Evolutionary conservation across 1,284 basidiomycete species (phyloP).

Genomic region (Pyrrhoderma noxium): DNA sequence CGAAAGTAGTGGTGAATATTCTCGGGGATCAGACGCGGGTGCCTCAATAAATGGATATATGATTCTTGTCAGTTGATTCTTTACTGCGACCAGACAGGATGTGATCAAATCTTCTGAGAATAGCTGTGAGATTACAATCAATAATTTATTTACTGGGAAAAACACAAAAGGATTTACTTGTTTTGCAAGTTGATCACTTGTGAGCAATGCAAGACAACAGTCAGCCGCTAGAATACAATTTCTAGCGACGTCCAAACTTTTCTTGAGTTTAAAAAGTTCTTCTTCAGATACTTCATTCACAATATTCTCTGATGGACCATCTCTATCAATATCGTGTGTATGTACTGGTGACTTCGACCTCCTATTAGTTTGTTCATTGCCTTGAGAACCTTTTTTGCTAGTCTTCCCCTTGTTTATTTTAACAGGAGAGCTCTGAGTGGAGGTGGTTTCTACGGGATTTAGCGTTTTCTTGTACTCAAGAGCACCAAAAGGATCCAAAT

Average conservation of each 20-base stretch:
- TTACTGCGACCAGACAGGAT: constrained; percentile 66
- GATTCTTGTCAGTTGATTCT: constrained; percentile 72
- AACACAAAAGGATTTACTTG: constrained; percentile 42
- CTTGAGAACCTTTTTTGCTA: neutral
- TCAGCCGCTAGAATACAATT: constrained; percentile 77
- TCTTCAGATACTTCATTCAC: constrained; percentile 35
- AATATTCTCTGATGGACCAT: constrained; percentile 20
- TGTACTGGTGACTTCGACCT: constrained; percentile 1
- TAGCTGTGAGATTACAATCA: constrained; percentile 37
- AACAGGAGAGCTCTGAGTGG: constrained; percentile 22
- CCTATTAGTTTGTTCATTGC: neutral
- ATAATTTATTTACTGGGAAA: neutral
- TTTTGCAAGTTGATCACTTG: constrained; percentile 73
- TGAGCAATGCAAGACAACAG: constrained; percentile 71
- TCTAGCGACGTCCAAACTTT: constrained; percentile 47
- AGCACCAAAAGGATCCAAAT: constrained; percentile 59
- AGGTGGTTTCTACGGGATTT: constrained; percentile 12
- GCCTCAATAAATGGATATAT: constrained; percentile 87
- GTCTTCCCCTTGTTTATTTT: constrained; percentile 23
- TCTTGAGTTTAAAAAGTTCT: constrained; percentile 45
- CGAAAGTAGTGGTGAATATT: constrained; percentile 43
- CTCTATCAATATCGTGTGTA: constrained; percentile 15
- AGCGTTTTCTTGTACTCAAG: constrained; percentile 19
- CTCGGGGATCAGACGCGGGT: constrained; percentile 36
- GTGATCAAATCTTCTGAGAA: constrained; percentile 91